phyloP scores from a whole-genome alignment of 129 eudicot genomes.

The Centella asiatica region DNA sequence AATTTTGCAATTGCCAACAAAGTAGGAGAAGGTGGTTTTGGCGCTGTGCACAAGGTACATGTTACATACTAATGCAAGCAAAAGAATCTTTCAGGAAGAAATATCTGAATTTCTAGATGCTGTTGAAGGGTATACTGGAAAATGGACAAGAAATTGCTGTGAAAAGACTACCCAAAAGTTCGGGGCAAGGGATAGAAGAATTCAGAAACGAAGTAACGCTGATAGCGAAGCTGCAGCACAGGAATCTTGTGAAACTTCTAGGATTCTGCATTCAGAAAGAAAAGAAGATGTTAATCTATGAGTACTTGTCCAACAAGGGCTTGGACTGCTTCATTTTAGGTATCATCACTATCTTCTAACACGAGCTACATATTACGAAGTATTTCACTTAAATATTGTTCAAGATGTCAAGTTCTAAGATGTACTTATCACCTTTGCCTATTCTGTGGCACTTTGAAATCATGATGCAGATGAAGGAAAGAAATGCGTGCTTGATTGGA shows the following conservation, averaged over 20 bases:
- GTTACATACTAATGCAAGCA: neutral
- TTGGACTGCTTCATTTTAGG: slow-evolving; percentile 17
- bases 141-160: slow-evolving; percentile 23
- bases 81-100: neutral
- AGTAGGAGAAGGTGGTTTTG: slow-evolving; percentile 12
- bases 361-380: neutral
- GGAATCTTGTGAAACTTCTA: slow-evolving; percentile 18
- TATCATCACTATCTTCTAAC: neutral
- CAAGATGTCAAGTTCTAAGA: too few species aligned
- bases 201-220: slow-evolving; percentile 17
- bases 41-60: slow-evolving; percentile 3
- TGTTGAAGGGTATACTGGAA: slow-evolving; percentile 9
- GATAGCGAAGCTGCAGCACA: slow-evolving; percentile 18
- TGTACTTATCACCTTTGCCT: too few species aligned
- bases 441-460: neutral
- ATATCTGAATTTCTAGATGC: neutral
- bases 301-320: slow-evolving; percentile 22
- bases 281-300: slow-evolving; percentile 17
- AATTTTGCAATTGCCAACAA: neutral
- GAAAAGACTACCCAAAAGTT: slow-evolving; percentile 16
- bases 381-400: neutral
- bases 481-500: neutral
- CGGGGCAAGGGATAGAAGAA: slow-evolving; percentile 22
- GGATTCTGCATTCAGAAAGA: slow-evolving; percentile 16
- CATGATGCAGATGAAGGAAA: neutral